Percentiles rank a stretch among this genome's conserved stretches.
Conservation (phyloP, 768 basidiomycete species). For the Chlorophyllum brunneum region DNA sequence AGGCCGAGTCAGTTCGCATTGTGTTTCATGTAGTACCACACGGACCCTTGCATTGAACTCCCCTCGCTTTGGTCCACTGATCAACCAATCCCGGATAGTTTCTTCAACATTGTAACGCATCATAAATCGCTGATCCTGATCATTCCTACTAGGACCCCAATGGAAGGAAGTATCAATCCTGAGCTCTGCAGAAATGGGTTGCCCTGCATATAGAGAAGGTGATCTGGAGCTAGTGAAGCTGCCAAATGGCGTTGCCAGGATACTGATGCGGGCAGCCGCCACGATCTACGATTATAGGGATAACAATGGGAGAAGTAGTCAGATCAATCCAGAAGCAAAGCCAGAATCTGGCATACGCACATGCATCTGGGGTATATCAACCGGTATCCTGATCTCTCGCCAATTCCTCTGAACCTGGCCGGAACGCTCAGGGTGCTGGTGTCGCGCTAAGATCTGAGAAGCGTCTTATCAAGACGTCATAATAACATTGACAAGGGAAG, state of each 20-base stretch:
- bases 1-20: slow-evolving; percentile 8
- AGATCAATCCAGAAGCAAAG: slow-evolving; percentile 5
- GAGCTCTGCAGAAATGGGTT: slow-evolving; percentile 71
- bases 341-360: slow-evolving; percentile 39
- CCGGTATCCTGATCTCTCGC: slow-evolving; percentile 77
- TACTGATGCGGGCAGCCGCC: slow-evolving; percentile 51
- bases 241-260: slow-evolving; percentile 44
- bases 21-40: background rate
- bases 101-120: slow-evolving; percentile 84
- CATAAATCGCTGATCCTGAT: slow-evolving; percentile 39
- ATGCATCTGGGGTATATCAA: slow-evolving; percentile 80
- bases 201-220: slow-evolving; percentile 73
- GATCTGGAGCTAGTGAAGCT: slow-evolving; percentile 21
- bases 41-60: slow-evolving; percentile 73
- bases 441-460: slow-evolving; percentile 37
- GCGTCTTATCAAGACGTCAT: background rate
- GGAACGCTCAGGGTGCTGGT: slow-evolving; percentile 31
- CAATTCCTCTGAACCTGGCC: slow-evolving; percentile 44
- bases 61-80: slow-evolving; percentile 85
- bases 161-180: slow-evolving; percentile 70
- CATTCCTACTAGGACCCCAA: slow-evolving; percentile 56
- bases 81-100: slow-evolving; percentile 79
- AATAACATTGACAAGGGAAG: background rate
- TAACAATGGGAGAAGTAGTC: slow-evolving; percentile 9
- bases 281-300: slow-evolving; percentile 48